These are phyloP conservation scores for Ochetophila trinervis DNA, from an alignment of 306 rosid species.

Conservation along the genomic window DNA sequence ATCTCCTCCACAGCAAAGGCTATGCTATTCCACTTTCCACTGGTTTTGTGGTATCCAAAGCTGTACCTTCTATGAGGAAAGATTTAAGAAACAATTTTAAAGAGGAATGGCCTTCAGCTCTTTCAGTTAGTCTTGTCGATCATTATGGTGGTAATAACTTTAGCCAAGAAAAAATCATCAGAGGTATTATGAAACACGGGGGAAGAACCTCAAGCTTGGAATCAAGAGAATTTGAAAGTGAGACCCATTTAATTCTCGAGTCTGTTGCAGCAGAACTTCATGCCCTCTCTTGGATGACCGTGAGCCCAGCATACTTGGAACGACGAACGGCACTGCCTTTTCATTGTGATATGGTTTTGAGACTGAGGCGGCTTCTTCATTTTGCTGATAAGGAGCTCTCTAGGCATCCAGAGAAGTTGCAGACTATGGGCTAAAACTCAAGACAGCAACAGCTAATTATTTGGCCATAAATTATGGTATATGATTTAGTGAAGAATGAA, in stretches of 20 bases:
- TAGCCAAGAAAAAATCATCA: conserved; percentile 60
- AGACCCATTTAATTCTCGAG: conserved; percentile 79
- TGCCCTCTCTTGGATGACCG: conserved; percentile 95
- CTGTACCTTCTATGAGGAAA: conserved; percentile 85
- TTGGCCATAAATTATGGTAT: conserved; percentile 3
- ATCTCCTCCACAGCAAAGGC: conserved; percentile 98
- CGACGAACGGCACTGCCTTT: conserved; percentile 88
- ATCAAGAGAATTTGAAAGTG: conserved; percentile 66
- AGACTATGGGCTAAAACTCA: conserved; percentile 27
- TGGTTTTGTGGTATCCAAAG: conserved; percentile 88
- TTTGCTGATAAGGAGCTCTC: conserved; percentile 91
- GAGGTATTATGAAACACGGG: conserved; percentile 58
- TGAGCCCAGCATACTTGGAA: conserved; percentile 85
- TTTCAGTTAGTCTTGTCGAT: conserved; percentile 84
- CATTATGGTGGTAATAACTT: conserved; percentile 74
- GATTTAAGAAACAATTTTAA: conserved; percentile 67
- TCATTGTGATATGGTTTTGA: conserved; percentile 96
- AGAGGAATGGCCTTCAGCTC: conserved; percentile 94
- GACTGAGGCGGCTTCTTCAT: conserved; percentile 90
- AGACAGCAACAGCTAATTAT: conserved; percentile 13
- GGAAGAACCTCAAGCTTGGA: conserved; percentile 69
- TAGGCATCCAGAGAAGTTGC: conserved; percentile 63
- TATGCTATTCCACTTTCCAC: conserved; percentile 91
- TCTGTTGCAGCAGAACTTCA: conserved; percentile 93
- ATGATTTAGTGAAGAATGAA: conserved; percentile 11